These are phyloP conservation scores for Bothriochloa decipiens DNA, from an alignment of 176 grass and related monocot species.

Conservation along the genomic window DNA sequence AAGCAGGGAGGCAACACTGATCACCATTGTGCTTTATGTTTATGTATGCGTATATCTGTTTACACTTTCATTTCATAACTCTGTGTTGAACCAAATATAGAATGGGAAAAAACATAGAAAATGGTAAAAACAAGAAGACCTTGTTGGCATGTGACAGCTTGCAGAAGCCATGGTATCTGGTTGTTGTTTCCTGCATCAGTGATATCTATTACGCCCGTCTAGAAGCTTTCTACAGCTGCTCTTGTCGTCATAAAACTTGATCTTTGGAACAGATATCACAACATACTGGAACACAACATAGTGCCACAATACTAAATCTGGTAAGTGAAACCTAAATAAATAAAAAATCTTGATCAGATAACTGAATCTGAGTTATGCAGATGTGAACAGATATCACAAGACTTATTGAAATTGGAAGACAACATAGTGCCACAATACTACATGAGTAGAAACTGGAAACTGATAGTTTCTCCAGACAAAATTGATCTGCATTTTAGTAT, in stretches of 20 bases:
- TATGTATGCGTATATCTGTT: not conserved
- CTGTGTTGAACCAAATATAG: not conserved
- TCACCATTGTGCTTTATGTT: not conserved
- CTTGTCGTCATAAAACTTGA: slow-evolving; percentile 70
- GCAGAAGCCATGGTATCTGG: slow-evolving; percentile 61
- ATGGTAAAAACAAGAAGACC: slow-evolving; percentile 47
- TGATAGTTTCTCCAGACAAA: not conserved
- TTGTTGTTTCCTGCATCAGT: slow-evolving; percentile 75
- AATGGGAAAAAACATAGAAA: not conserved
- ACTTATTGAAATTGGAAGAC: not conserved
- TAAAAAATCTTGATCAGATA: slow-evolving; percentile 20
- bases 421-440: not conserved
- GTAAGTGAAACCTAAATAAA: slow-evolving; percentile 74
- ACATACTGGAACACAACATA: too few relatives aligned
- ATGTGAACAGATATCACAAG: not conserved
- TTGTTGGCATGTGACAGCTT: slow-evolving; percentile 64
- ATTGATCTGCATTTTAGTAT: not conserved
- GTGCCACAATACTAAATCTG: slow-evolving; percentile 16
- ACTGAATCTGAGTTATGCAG: slow-evolving; percentile 6
- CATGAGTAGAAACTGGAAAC: not conserved
- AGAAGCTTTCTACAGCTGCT: slow-evolving; percentile 85
- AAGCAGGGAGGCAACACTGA: not conserved
- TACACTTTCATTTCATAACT: not conserved
- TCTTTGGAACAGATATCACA: too few relatives aligned
- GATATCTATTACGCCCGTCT: slow-evolving; percentile 83